Evolutionary conservation across 2,329 filamentous ascomycete genomes (phyloP).

Genomic region (Monosporascus sp.): DNA sequence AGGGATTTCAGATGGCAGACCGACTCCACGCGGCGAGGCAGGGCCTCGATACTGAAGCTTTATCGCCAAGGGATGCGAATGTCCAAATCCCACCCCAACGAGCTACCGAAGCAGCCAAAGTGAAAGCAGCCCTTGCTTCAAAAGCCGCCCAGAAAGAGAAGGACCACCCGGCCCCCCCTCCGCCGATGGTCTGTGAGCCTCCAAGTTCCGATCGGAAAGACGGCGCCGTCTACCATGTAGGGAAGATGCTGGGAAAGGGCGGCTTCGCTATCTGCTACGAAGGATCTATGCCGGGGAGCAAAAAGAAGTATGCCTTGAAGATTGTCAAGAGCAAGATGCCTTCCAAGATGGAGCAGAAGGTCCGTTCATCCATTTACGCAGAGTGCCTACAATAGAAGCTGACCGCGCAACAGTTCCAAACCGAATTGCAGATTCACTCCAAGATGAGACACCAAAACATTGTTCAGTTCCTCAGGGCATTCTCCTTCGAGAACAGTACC

Average conservation of each 20-base stretch:
- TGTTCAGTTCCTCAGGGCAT: conserved; percentile 90
- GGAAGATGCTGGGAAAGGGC: conserved; percentile 70
- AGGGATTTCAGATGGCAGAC: conserved; percentile 37
- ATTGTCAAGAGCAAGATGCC: conserved; percentile 82
- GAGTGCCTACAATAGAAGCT: conserved; percentile 3
- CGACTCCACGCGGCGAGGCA: conserved; percentile 42
- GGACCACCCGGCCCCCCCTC: conserved; percentile 62
- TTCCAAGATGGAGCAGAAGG: conserved; percentile 79
- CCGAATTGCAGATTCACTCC: conserved; percentile 93
- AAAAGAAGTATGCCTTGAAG: conserved; percentile 69
- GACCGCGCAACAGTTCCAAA: conserved; percentile 53
- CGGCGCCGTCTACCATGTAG: conserved; percentile 68
- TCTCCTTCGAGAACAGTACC: conserved; percentile 81
- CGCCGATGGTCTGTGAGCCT: conserved; percentile 53
- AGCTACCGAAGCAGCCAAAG: conserved; percentile 35
- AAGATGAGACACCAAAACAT: conserved; percentile 96
- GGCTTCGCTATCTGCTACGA: conserved; percentile 80
- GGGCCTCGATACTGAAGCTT: conserved; percentile 53
- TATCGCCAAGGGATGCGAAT: conserved; percentile 61
- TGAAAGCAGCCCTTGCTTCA: conserved; percentile 40
- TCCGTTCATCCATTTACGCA: conserved; percentile 26
- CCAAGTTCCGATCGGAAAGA: conserved; percentile 63
- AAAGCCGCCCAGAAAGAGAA: conserved; percentile 47
- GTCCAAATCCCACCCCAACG: conserved; percentile 42
- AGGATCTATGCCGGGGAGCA: conserved; percentile 60